Evolutionary conservation across 345 rosid species (phyloP).

Genomic region (Draba incana): DNA sequence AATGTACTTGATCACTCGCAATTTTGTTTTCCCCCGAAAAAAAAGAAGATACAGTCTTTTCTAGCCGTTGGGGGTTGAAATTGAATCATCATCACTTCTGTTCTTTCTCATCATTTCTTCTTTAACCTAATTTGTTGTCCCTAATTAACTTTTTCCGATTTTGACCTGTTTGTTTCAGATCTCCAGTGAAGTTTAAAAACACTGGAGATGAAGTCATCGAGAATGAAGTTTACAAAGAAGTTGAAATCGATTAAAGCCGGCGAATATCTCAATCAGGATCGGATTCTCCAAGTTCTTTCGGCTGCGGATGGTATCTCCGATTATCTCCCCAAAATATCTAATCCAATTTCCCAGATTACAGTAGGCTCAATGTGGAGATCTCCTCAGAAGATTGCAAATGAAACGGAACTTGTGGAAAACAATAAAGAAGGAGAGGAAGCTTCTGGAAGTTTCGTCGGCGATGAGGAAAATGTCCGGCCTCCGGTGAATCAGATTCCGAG

Average conservation of each 20-base stretch:
- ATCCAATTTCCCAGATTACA: slow-evolving; percentile 40
- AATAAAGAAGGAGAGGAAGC: slow-evolving; percentile 49
- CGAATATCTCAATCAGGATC: slow-evolving; percentile 66
- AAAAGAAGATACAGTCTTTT: slow-evolving; percentile 43
- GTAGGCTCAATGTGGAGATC: slow-evolving; percentile 35
- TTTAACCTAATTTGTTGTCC: slow-evolving; percentile 21
- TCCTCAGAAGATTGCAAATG: slow-evolving; percentile 46
- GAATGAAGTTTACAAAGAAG: slow-evolving; percentile 72
- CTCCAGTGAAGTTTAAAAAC: background rate
- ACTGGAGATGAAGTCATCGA: slow-evolving; percentile 70
- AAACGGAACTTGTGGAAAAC: slow-evolving; percentile 51
- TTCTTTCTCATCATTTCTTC: slow-evolving; percentile 7
- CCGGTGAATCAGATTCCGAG: slow-evolving; percentile 33
- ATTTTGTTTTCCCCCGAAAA: slow-evolving; percentile 35
- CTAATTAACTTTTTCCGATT: slow-evolving; percentile 2
- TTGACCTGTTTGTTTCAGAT: slow-evolving; percentile 1
- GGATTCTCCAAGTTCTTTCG: slow-evolving; percentile 55
- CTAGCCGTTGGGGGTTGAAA: slow-evolving; percentile 71
- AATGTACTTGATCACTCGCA: background rate
- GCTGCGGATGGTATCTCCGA: slow-evolving; percentile 65
- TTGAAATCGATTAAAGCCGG: slow-evolving; percentile 62
- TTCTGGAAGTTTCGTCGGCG: slow-evolving; percentile 21
- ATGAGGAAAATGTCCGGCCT: slow-evolving; percentile 64
- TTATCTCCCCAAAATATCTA: slow-evolving; percentile 39
- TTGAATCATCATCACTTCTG: slow-evolving; percentile 19